Evolutionary conservation across 306 rosid genomes (phyloP).

Genomic region (Quercus aquifolioides): DNA sequence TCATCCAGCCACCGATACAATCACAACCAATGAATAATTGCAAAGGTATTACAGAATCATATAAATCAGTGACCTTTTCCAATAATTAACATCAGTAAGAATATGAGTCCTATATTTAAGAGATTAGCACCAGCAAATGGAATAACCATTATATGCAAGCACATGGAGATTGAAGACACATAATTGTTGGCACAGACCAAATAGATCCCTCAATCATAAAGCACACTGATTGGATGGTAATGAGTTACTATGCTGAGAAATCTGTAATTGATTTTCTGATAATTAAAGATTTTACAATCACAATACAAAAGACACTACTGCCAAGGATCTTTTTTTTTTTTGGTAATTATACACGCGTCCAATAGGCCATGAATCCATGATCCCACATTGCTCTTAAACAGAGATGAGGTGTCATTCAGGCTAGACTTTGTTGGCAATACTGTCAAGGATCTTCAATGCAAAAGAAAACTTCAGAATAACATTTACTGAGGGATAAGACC

Average conservation of each 20-base stretch:
- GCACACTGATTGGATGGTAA: background rate
- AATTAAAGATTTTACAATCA: background rate
- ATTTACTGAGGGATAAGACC: background rate
- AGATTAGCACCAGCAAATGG: background rate
- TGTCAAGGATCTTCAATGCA: background rate
- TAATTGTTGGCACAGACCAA: background rate
- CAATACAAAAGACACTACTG: background rate
- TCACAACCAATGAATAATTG: background rate
- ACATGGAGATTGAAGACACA: slow-evolving; percentile 4
- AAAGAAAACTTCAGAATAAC: background rate
- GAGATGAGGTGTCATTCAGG: too few relatives aligned
- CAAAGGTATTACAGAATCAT: slow-evolving; percentile 2
- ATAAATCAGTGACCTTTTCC: slow-evolving; percentile 14
- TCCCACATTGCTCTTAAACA: too few relatives aligned
- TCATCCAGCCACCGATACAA: slow-evolving; percentile 2
- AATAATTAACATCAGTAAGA: background rate
- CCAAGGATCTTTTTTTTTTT: background rate
- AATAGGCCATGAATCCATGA: too few relatives aligned
- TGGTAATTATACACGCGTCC: too few relatives aligned
- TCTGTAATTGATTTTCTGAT: background rate
- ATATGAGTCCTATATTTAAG: background rate
- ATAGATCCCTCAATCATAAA: background rate
- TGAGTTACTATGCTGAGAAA: background rate
- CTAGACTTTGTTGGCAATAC: background rate
- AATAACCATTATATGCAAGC: background rate